Conservation (phyloP, 1,284 basidiomycete genomes). For the Pseudozyma sp. region DNA sequence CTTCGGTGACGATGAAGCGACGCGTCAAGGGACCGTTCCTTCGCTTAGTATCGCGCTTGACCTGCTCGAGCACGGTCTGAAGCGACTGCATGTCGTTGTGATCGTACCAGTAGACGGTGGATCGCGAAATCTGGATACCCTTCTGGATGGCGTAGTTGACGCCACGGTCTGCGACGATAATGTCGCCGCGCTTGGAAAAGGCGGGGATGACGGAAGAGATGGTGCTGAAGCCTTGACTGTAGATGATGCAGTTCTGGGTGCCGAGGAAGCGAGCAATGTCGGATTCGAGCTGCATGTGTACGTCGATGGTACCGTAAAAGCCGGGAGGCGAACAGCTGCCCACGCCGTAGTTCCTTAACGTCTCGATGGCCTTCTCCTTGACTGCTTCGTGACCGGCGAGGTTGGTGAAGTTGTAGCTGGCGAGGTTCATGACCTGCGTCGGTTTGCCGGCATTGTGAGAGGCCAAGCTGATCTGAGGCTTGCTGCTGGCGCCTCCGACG, state of each 20-base stretch:
- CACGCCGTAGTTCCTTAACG: constrained; percentile 89
- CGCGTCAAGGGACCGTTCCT: constrained; percentile 84
- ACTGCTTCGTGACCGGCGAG: constrained; percentile 88
- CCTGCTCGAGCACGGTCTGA: constrained; percentile 83
- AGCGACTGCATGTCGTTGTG: constrained; percentile 93
- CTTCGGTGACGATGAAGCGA: constrained; percentile 96
- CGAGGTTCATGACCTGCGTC: constrained; percentile 87
- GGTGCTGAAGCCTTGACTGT: constrained; percentile 93
- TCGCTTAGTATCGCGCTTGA: constrained; percentile 89
- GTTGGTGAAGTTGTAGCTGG: constrained; percentile 92
- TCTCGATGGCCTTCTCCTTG: constrained; percentile 85
- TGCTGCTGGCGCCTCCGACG: constrained; percentile 78
- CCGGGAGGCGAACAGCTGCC: constrained; percentile 96
- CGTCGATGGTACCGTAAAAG: constrained; percentile 97
- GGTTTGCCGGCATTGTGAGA: constrained; percentile 73
- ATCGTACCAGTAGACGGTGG: constrained; percentile 90
- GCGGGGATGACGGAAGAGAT: constrained; percentile 94
- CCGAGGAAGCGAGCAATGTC: constrained; percentile 91
- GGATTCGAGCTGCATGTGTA: constrained; percentile 88
- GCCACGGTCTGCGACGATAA: constrained; percentile 95
- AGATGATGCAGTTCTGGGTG: constrained; percentile 88
- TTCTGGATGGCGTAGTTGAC: constrained; percentile 97
- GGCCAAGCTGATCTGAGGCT: constrained; percentile 81
- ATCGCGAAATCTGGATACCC: constrained; percentile 94
- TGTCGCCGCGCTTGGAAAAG: constrained; percentile 96